Base-by-base conservation (phyloP, 768 basidiomycete species). In the Russula emetica region DNA sequence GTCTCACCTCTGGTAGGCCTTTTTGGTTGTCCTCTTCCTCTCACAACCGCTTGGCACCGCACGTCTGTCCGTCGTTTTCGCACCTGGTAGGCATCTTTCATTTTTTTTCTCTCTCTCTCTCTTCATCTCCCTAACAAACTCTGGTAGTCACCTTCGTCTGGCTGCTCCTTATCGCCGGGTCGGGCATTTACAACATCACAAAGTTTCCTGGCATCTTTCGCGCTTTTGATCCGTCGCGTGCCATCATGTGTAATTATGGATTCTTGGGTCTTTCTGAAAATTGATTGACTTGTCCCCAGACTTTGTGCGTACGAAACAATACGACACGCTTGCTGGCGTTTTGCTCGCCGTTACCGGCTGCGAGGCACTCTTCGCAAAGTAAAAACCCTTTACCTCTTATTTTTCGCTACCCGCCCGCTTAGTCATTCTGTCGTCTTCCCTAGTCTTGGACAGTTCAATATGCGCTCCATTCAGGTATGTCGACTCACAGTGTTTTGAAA, bases 311-410 rank as follows among this genome's bases (percentile, higher is more conserved):
- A 88, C 86, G 1, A 75, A 73, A 58, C 72, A 87, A 62, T 88
- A 83, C 63, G 83, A 85, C 63, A 71, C 82, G 6, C 79, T 90
- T 0, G 78, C 84, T 9, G 87, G 86, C 38, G 78, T 89, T 1
- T 74, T 90, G 7, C 80, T 90, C 1, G 80, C 83, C 1, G 66
- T 88, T n/a, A 90, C 88, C 0, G 88, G 88, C 0, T 85, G 82
- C 67, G 87, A 88, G 70, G 85, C 85, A 1, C 74, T 86, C 53
- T 86, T 86, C 72, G 85, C 86, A 14, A 86, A 86, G 85, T 85
- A 53, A 32, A 53, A 32, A 26, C 9, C 32, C 6, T 14, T 24
- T 26, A 34, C 56, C 28, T 49, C n/a, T n/a, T n/a, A 4, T 34
- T 28, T 45, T 36, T 18, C 8, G 3, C 20, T 22, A 34, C 47